A percentile compares a stretch with the other conserved stretches of the same genome.
phyloP scores from a whole-genome alignment of 441 rosid species.

The Theobroma grandiflorum region DNA sequence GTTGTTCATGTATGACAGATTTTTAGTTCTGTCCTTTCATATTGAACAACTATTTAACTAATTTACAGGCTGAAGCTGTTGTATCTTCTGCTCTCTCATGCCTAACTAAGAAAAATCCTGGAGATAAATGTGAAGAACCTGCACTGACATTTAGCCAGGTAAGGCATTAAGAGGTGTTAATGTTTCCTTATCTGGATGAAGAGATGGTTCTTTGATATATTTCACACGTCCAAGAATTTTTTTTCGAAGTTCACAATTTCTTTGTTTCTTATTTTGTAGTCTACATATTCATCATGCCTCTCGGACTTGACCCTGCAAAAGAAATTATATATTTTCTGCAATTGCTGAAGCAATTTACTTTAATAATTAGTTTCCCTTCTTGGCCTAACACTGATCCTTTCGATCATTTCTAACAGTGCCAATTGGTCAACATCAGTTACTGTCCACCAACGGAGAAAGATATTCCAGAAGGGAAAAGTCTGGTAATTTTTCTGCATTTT shows the following conservation, averaged over 20 bases:
- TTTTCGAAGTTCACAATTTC: neutral
- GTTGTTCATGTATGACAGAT: neutral
- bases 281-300: neutral
- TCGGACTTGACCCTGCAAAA: neutral
- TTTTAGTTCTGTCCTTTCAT: neutral
- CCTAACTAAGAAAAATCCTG: constrained; percentile 50
- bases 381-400: constrained; percentile 13
- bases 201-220: neutral
- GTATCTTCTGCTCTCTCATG: constrained; percentile 69
- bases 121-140: constrained; percentile 47
- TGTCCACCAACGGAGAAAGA: constrained; percentile 80
- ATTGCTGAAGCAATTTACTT: neutral
- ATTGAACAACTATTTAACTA: constrained; percentile 4
- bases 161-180: constrained; percentile 13
- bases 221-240: neutral
- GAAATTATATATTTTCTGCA: neutral
- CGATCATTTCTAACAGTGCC: constrained; percentile 62
- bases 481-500: constrained; percentile 57
- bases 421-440: constrained; percentile 82
- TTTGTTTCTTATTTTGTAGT: neutral
- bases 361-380: neutral
- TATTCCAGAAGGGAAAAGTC: constrained; percentile 59
- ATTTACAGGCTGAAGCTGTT: constrained; percentile 62
- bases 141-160: constrained; percentile 57
- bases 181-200: neutral